Evolutionary conservation across 2,329 filamentous ascomycete genomes (phyloP), one percentile per base, ranked within the genome.

Genomic region (Orbilia blumenaviensis): DNA sequence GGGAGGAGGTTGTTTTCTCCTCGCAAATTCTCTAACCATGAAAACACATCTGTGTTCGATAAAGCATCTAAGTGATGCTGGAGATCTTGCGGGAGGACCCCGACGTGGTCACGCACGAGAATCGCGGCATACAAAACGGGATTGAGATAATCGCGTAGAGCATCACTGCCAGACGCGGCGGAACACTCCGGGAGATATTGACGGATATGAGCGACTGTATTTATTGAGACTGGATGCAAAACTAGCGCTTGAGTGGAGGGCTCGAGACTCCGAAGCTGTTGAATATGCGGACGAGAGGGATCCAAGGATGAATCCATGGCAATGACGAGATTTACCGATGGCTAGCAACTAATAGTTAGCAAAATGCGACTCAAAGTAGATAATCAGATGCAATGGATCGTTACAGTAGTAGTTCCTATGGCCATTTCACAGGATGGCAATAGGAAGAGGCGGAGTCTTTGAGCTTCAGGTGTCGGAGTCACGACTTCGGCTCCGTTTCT

Each of bases 201-300:
- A 5, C 44, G 48, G 18, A 76, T 69, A 23, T 76, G 72, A 3
- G 72, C 72, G 16, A 76, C 50, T 10, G 72, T 76, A 32, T 76
- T 76, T 27, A 76, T 54, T 4, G 46, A 56, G 12, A 76, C 42
- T 9, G 69, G 29, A 42, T 76, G 72, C 18, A 76, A 46, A n/a
- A 76, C 54, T 2, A 50, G 48, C 4, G 64, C 36, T 16, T 32
- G 14, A 2, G 18, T 25, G 9, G 46, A 23, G 9, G 62, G 18
- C 3, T 25, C 36, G 7, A 23, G 36, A 4, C 41, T 68, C n/a
- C 41, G 63, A 10, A 76, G 48, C 38, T 64, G 32, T 16, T 50
- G 16, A 8, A 76, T 60, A 36, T 69, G 72, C 1, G 38, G 6
- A n/a, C 36, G 14, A 6, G 46, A 36, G 4, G 72, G 32, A 38